Evolutionary conservation across 2,329 filamentous ascomycete genomes (phyloP).

Genomic region (Fusarium stilboides): DNA sequence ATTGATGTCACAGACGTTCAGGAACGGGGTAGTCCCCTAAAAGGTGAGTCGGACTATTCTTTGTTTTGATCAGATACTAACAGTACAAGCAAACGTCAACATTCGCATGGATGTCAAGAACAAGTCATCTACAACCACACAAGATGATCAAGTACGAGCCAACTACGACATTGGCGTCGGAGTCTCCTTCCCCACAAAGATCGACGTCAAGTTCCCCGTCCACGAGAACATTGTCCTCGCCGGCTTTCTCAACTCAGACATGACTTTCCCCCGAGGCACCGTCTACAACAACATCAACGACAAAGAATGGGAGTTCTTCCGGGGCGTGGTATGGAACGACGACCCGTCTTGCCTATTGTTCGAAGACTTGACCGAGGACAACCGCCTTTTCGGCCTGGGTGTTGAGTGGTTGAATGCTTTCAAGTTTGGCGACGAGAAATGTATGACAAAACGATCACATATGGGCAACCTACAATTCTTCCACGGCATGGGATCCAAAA

Average conservation of each 20-base stretch:
- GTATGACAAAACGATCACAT: constrained; percentile 34
- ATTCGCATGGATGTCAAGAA: constrained; percentile 19
- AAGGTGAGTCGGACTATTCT: not conserved
- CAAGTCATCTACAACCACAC: accelerated
- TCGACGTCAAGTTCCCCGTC: constrained; percentile 28
- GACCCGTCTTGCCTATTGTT: constrained; percentile 37
- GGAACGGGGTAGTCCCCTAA: constrained; percentile 24
- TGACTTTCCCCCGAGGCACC: constrained; percentile 31
- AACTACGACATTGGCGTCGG: constrained; percentile 32
- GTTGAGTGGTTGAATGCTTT: constrained; percentile 29
- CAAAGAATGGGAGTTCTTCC: constrained; percentile 37
- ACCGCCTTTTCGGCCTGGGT: constrained; percentile 28
- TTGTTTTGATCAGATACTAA: not conserved
- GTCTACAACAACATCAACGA: constrained; percentile 41
- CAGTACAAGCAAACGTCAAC: constrained; percentile 13
- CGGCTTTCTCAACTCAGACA: constrained; percentile 33
- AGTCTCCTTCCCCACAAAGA: constrained; percentile 20
- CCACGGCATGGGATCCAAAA: constrained; percentile 27
- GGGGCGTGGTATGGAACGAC: constrained; percentile 37
- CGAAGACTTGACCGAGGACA: constrained; percentile 18
- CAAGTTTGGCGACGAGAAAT: constrained; percentile 31
- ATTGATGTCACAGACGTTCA: constrained; percentile 29
- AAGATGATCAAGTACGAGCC: not conserved
- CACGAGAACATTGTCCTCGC: constrained; percentile 34
- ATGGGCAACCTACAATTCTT: constrained; percentile 41